Evolutionary conservation across 192 early-diverging fungal genomes (phyloP).

Genomic region (Entophlyctis helioformis): DNA sequence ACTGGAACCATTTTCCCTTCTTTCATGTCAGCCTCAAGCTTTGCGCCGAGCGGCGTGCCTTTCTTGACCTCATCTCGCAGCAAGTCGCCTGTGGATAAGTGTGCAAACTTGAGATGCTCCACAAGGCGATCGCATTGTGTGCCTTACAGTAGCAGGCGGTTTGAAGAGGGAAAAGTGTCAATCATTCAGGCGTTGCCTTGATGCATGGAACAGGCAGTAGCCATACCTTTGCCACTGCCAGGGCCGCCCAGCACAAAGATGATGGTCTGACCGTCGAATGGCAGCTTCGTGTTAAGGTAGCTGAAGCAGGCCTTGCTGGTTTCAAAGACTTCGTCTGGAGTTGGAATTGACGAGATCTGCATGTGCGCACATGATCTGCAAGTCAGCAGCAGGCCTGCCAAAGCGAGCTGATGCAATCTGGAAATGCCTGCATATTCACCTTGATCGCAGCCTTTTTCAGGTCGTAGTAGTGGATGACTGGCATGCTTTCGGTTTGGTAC

Average conservation of each 20-base stretch:
- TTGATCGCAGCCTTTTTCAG: background rate
- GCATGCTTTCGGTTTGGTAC: constrained; percentile 31
- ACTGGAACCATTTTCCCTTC: constrained; percentile 53
- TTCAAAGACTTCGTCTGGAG: too few species aligned
- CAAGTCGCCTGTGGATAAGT: constrained; percentile 50
- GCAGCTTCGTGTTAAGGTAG: too few species aligned
- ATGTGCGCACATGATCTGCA: too few species aligned
- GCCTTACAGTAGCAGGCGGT: constrained; percentile 12
- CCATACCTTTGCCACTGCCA: constrained; percentile 25
- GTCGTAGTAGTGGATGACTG: constrained; percentile 34
- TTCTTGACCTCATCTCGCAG: constrained; percentile 39
- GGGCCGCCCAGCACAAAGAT: constrained; percentile 42
- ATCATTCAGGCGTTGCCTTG: background rate
- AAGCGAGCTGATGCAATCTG: too few species aligned
- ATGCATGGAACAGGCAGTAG: background rate
- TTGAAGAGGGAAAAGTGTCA: background rate
- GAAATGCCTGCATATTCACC: too few species aligned
- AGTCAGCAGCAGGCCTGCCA: too few species aligned
- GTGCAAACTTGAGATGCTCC: constrained; percentile 24
- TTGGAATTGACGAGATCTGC: too few species aligned
- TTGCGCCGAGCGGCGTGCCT: constrained; percentile 23
- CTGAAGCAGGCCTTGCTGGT: too few species aligned
- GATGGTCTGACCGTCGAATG: constrained; percentile 24
- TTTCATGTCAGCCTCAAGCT: constrained; percentile 32
- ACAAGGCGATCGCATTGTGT: constrained; percentile 43